Conservation (phyloP, 169 alveolate genomes). For the Eimeria falciformis region DNA sequence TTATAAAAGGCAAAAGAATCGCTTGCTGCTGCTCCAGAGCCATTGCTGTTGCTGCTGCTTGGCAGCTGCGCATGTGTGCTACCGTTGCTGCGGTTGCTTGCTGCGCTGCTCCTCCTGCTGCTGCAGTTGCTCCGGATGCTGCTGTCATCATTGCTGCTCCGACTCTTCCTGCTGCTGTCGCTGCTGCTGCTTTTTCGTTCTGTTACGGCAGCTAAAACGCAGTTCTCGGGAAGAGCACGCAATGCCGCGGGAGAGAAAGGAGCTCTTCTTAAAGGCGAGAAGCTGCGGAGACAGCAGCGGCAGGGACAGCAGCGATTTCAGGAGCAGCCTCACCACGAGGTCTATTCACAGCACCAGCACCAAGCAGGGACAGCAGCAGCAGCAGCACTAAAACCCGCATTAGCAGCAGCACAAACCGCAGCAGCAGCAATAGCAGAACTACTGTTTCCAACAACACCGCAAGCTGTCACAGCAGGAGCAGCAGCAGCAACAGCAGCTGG, state of each 20-base stretch:
- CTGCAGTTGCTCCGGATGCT: not conserved
- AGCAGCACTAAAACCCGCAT: not conserved
- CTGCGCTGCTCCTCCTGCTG: not conserved
- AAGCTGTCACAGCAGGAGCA: not conserved
- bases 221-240: not conserved
- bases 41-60: not conserved
- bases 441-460: not conserved
- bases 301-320: not conserved
- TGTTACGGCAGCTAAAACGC: not conserved
- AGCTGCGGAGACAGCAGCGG: constrained; percentile 1
- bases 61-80: not conserved
- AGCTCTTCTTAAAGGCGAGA: not conserved
- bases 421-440: constrained; percentile 2
- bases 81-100: not conserved
- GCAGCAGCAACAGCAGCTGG: constrained; percentile 5
- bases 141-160: constrained; percentile 1
- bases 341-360: not conserved
- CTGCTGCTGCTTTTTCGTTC: constrained; percentile 16
- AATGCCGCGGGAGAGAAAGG: not conserved
- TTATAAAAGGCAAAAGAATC: too few species aligned
- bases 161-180: not conserved
- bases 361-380: not conserved
- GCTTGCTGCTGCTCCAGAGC: too few species aligned
- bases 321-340: not conserved
- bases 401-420: not conserved